Evolutionary conservation across 257 asterid species (phyloP).

Genomic region (Solanum habrochaites): DNA sequence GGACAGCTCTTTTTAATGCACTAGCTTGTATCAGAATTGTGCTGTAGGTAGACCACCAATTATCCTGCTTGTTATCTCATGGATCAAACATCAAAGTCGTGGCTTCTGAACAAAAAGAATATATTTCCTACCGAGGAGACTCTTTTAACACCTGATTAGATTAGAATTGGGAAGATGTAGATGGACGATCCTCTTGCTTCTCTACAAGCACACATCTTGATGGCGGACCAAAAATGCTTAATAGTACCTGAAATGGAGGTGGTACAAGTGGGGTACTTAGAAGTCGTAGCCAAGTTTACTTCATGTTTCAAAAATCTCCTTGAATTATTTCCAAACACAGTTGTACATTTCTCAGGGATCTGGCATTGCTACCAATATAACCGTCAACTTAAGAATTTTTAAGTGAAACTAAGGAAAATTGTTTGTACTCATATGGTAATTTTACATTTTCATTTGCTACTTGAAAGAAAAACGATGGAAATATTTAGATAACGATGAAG

Average conservation of each 20-base stretch:
- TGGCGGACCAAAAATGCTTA: constrained; percentile 98
- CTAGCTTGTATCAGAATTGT: neutral
- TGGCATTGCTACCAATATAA: neutral
- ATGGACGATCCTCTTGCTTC: constrained; percentile 93
- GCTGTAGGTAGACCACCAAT: neutral
- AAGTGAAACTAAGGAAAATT: neutral
- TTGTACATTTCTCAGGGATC: neutral
- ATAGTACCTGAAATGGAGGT: constrained; percentile 45
- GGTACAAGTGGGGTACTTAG: neutral
- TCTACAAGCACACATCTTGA: constrained; percentile 81
- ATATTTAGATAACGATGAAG: neutral
- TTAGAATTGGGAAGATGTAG: constrained; percentile 70
- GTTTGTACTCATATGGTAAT: neutral
- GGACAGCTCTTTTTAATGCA: neutral
- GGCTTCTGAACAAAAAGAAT: neutral
- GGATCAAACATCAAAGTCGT: neutral
- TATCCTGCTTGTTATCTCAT: neutral
- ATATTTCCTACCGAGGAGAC: neutral
- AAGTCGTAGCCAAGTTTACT: neutral
- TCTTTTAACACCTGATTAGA: neutral
- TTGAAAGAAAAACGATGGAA: neutral
- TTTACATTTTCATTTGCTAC: neutral
- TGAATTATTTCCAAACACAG: neutral
- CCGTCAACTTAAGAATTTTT: neutral
- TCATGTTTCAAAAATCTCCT: neutral